Evolutionary conservation across 2,329 filamentous ascomycete genomes (phyloP), one percentile per base, ranked within the genome.

Genomic region (Aspergillus sp.): DNA sequence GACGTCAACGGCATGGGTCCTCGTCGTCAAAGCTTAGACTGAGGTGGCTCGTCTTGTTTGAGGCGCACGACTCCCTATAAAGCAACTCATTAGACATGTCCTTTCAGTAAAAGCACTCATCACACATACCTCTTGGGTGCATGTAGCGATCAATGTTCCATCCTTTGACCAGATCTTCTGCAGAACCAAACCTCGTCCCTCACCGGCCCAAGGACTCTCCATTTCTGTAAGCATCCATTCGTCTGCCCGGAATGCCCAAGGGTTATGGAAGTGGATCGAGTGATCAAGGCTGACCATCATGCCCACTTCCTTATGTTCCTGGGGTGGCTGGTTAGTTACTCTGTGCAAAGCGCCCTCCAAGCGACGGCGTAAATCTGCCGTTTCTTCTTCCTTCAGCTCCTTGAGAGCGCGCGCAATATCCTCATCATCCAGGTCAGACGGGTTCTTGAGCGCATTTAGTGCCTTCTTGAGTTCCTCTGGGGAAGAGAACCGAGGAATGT

Each of bases 401-500:
- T 74, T 75, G 21, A 80, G 65, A 38, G 78, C 77, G 23, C 71
- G 72, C 3, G 69, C 65, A 53, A 79, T 75, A 41, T 75, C 70
- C 53, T 78, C 73, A 32, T 75, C 70, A 43, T 80, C 79, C 28
- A 80, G 71, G 53, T 79, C 77, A 4, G 76, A 77, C 2, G 78
- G 77, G 61, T 79, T 79, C 65, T 77, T 76, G 41, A 81, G 71
- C 9, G 70, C 70, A 6, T 74, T 72, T 23, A 81, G 60, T 0
- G 74, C 69, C 63, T 72, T 67, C 66, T 80, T 69, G 23, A 81
- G 72, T 54, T 78, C 77, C 4, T 67, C 77, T 2, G 82, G 81
- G 12, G 80, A 84, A 1, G 84, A 86, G 73, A 91, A 91, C 13
- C 91, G 84, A 85, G 90, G 93, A 38, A 97, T 83, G 59, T 87